Conservation (phyloP, 2,329 filamentous ascomycete genomes). For the Aureobasidium sp. region DNA sequence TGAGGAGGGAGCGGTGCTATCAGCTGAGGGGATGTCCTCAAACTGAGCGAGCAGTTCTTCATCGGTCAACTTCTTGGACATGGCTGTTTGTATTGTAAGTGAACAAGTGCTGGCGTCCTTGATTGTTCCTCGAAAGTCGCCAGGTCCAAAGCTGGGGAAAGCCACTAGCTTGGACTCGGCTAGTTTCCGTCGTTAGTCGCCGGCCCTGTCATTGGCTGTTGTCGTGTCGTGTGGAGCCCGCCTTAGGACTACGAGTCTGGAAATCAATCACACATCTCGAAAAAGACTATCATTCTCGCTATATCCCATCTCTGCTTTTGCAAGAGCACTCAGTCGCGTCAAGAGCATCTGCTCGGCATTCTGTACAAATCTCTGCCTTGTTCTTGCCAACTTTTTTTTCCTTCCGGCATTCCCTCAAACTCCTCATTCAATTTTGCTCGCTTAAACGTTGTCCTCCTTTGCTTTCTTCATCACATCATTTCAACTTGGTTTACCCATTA, state of each 20-base stretch:
- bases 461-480: not conserved
- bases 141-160: conserved; percentile 6
- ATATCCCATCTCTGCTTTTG: not conserved
- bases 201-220: conserved; percentile 3
- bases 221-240: not conserved
- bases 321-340: not conserved
- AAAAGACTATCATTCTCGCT: conserved; percentile 13
- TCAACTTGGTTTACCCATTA: not conserved
- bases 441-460: conserved; percentile 12
- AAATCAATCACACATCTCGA: conserved; percentile 12
- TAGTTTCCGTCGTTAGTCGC: conserved; percentile 3
- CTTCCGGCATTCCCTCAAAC: not conserved
- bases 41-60: conserved; percentile 43
- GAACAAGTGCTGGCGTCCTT: not conserved
- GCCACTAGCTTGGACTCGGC: conserved; percentile 3
- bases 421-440: conserved; percentile 1
- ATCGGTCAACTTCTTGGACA: conserved; percentile 30
- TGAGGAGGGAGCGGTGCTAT: conserved; percentile 44
- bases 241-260: conserved; percentile 11
- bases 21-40: conserved; percentile 38
- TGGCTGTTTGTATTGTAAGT: conserved; percentile 12
- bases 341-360: not conserved
- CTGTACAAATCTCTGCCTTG: not conserved
- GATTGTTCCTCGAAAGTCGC: not conserved
- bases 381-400: not conserved